These are phyloP conservation scores for Pyrus bretschneideri DNA, from an alignment of 306 rosid species.

Conservation along the genomic window DNA sequence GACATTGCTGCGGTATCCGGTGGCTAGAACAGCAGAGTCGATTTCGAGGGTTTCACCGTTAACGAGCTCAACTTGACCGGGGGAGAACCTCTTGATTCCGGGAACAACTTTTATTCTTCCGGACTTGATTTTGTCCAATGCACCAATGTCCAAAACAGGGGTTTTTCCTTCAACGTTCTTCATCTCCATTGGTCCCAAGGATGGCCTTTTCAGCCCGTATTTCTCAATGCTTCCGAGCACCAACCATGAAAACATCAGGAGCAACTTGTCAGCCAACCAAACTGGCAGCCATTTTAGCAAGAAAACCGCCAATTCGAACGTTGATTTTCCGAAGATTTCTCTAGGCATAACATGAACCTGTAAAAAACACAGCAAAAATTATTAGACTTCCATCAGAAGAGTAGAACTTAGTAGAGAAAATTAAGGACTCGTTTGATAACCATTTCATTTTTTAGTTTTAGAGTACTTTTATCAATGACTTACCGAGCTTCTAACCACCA, in stretches of 20 bases:
- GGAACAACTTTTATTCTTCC: slow-evolving; percentile 71
- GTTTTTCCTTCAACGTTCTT: slow-evolving; percentile 78
- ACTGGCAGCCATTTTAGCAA: slow-evolving; percentile 82
- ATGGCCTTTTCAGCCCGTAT: slow-evolving; percentile 69
- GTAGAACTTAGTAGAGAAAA: background rate
- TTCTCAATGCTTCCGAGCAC: slow-evolving; percentile 56
- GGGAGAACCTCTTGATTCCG: slow-evolving; percentile 48
- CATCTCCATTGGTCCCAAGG: slow-evolving; percentile 60
- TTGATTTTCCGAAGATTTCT: slow-evolving; percentile 69
- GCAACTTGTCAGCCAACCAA: slow-evolving; percentile 68
- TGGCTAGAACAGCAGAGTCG: slow-evolving; percentile 72
- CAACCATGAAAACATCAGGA: slow-evolving; percentile 62
- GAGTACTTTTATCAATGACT: background rate
- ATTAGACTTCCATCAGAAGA: slow-evolving; percentile 8
- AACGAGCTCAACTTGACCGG: slow-evolving; percentile 42
- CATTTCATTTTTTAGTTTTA: background rate
- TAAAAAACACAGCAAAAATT: slow-evolving; percentile 25
- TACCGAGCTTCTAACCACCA: slow-evolving; percentile 87
- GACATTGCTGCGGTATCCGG: slow-evolving; percentile 92
- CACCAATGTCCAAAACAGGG: slow-evolving; percentile 88
- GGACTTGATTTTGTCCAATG: slow-evolving; percentile 69
- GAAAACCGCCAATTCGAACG: slow-evolving; percentile 60
- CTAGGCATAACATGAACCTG: slow-evolving; percentile 88
- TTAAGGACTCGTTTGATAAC: background rate
- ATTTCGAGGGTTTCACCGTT: slow-evolving; percentile 44